phyloP scores from a whole-genome alignment of 495 filamentous ascomycete genomes.

The Aspergillus funiculosus region DNA sequence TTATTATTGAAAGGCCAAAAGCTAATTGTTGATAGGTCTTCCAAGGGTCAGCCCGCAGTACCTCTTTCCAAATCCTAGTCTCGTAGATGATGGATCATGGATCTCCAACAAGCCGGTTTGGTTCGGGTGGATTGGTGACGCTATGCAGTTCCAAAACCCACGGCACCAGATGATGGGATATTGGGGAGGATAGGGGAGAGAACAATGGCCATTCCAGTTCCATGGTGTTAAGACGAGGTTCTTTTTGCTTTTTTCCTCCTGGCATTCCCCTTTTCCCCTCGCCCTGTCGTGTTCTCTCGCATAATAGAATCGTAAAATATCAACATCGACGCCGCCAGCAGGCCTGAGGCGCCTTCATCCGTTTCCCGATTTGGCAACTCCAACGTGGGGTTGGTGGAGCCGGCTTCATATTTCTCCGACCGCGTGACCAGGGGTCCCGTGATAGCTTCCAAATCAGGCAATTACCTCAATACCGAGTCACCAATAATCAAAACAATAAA shows the following conservation, averaged over 20 bases:
- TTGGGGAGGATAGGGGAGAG: constrained; percentile 2
- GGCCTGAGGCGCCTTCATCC: no score
- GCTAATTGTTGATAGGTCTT: constrained; percentile 5
- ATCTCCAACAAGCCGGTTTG: constrained; percentile 4
- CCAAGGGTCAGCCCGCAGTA: constrained; percentile 5
- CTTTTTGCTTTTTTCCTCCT: neutral
- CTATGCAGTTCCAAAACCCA: constrained; percentile 13
- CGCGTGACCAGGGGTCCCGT: neutral
- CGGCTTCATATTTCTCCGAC: constrained; percentile 6
- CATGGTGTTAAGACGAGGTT: neutral
- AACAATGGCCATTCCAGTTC: constrained; percentile 2
- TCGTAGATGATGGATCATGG: neutral
- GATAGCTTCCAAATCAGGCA: constrained; percentile 1
- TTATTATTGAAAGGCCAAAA: no score
- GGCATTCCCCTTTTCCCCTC: neutral
- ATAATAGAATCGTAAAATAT: constrained; percentile 1
- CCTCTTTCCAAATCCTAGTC: neutral
- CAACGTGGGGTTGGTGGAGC: constrained; percentile 6
- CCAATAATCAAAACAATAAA: no score
- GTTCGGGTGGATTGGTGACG: constrained; percentile 16
- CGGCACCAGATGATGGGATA: constrained; percentile 8
- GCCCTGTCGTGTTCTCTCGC: neutral
- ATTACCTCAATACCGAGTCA: constrained; percentile 4
- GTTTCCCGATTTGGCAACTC: neutral
- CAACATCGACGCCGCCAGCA: neutral